Evolutionary conservation across 2,329 filamentous ascomycete genomes (phyloP).

Genomic region (Piedraia hortae): DNA sequence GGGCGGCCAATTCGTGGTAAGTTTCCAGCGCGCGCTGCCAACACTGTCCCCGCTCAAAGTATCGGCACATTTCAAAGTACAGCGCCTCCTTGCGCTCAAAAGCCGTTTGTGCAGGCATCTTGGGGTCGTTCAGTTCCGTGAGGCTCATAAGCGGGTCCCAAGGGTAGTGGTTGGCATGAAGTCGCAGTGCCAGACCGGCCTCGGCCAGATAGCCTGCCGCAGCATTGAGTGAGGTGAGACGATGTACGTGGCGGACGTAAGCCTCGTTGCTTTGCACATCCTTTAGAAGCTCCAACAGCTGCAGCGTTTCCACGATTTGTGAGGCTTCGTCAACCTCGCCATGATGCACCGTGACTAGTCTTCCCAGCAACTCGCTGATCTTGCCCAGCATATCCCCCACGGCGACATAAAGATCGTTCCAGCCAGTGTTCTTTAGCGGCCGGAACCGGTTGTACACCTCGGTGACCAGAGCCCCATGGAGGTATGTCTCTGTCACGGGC

Average conservation of each 20-base stretch:
- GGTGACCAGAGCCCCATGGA: slow-evolving; percentile 75
- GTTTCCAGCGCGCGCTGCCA: slow-evolving; percentile 72
- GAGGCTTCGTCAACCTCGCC: slow-evolving; percentile 40
- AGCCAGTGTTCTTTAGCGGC: slow-evolving; percentile 33
- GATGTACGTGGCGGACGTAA: slow-evolving; percentile 85
- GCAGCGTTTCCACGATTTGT: slow-evolving; percentile 62
- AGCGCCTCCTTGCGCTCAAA: slow-evolving; percentile 84
- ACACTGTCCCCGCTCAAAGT: slow-evolving; percentile 80
- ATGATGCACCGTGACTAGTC: slow-evolving; percentile 70
- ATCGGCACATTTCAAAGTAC: slow-evolving; percentile 83
- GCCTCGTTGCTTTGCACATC: slow-evolving; percentile 96
- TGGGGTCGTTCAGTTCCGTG: slow-evolving; percentile 39
- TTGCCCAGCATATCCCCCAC: slow-evolving; percentile 57
- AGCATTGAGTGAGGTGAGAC: slow-evolving; percentile 53
- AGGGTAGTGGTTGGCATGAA: slow-evolving; percentile 78
- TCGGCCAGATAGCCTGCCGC: slow-evolving; percentile 56
- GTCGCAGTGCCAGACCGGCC: slow-evolving; percentile 61
- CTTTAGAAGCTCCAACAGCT: slow-evolving; percentile 83
- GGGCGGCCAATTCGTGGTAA: slow-evolving; percentile 71
- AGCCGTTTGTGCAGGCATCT: slow-evolving; percentile 55
- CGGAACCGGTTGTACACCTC: slow-evolving; percentile 65
- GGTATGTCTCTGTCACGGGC: slow-evolving; percentile 59
- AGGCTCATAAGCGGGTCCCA: slow-evolving; percentile 54
- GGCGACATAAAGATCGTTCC: slow-evolving; percentile 48
- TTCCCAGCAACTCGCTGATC: slow-evolving; percentile 69